These are phyloP conservation scores for Tulasnella sp. DNA, from an alignment of 768 basidiomycete species.

Conservation along the genomic window DNA sequence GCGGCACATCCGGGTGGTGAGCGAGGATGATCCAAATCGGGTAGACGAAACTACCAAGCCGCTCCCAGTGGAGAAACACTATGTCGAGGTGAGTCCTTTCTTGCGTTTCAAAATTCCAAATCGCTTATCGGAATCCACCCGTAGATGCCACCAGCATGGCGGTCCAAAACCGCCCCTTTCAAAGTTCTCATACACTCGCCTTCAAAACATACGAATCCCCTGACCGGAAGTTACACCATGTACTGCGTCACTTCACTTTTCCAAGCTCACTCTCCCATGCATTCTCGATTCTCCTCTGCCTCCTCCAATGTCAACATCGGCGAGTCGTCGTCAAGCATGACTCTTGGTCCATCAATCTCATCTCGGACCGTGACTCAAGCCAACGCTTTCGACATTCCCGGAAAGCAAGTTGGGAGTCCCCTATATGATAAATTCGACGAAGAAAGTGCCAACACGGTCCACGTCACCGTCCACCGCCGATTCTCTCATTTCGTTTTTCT, in stretches of 20 bases:
- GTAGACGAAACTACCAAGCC: constrained; percentile 4
- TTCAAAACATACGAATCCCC: constrained; percentile 61
- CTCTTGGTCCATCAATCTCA: not conserved
- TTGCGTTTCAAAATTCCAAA: not conserved
- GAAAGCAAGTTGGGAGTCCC: constrained; percentile 16
- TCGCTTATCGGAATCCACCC: not conserved
- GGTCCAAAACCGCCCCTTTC: constrained; percentile 66
- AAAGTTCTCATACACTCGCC: constrained; percentile 74
- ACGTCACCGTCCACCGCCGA: constrained; percentile 72
- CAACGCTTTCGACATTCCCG: constrained; percentile 4
- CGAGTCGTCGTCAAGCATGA: constrained; percentile 1
- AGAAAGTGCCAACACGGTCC: constrained; percentile 36
- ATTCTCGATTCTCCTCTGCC: constrained; percentile 17
- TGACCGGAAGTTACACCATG: constrained; percentile 68
- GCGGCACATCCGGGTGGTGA: not conserved
- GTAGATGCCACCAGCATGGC: constrained; percentile 53
- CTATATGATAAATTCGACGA: constrained; percentile 22
- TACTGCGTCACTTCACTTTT: constrained; percentile 78
- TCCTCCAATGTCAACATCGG: not conserved
- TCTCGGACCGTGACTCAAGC: constrained; percentile 29
- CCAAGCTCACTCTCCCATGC: constrained; percentile 30
- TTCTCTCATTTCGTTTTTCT: constrained; percentile 82
- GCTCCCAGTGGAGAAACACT: constrained; percentile 59
- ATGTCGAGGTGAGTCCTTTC: constrained; percentile 54
- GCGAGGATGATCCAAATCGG: constrained; percentile 2